Evolutionary conservation across 805 yeast species (phyloP), one percentile per base, ranked within the genome.

Genomic region (Candida jianshihensis): DNA sequence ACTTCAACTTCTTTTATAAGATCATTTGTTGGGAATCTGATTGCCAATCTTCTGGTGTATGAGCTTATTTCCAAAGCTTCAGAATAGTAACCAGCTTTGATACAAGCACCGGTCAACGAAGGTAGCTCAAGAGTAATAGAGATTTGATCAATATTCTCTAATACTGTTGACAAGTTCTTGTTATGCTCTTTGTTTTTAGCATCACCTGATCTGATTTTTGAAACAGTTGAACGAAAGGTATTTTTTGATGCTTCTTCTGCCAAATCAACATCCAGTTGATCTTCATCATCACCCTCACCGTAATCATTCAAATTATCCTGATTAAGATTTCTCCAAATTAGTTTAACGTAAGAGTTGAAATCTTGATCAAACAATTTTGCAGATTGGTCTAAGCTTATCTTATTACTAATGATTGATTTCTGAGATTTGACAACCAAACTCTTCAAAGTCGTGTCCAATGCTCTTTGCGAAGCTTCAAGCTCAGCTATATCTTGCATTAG

Each of bases 1-100:
- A 39, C 30, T 37, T 71, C 74, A 9, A 77, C 72, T 27, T 66
- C 60, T 15, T 59, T 63, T 25, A 86, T 71, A 1, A 82, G 50
- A 2, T 61, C 56, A 8, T 80, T 59, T 30, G 71, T 70, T 7
- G 88, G 85, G 56, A 81, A 89, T 40, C 94, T 67, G 14, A 78
- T 73, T 1, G 71, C 64, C 18, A 92, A 63, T 37, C 94, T 69
- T 43, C 80, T 71, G 1, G 83, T 77, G 49, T 84, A 78, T 21
- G 82, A 71, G 11, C 88, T 81, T 12, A 90, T 73, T 54, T 90
- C 95, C 25, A 90, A 70, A 9, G 96, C 88, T 51, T 88, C 95
- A 24, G 87, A 82, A 53, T 89, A 92, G 51, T 83, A 84, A 0
- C 96, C 96, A 32, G 82, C 81, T 33, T 75, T 68, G 10, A 89